A percentile compares a stretch with the other conserved stretches of the same genome.
These are phyloP conservation scores for Mallotus japonicus DNA, from an alignment of 441 rosid genomes.

Conservation along the genomic window DNA sequence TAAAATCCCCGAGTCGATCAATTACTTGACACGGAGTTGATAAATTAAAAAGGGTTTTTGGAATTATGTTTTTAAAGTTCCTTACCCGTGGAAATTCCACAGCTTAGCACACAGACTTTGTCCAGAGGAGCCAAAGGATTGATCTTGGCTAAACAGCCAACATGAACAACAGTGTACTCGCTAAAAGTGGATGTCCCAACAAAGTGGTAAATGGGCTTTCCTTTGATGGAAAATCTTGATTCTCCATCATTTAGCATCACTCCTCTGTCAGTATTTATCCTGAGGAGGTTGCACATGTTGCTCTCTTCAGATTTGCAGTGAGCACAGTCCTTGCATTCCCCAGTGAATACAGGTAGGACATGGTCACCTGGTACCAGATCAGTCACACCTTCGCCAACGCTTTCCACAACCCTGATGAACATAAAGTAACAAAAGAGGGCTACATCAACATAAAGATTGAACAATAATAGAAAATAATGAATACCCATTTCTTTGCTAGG, in stretches of 20 bases:
- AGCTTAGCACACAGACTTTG: conserved; percentile 54
- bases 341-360: conserved; percentile 62
- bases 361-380: conserved; percentile 56
- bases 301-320: conserved; percentile 59
- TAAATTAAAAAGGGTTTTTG: not conserved
- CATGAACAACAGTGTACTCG: conserved; percentile 54
- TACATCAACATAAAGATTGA: not conserved
- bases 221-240: conserved; percentile 48
- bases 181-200: conserved; percentile 58
- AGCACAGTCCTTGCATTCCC: conserved; percentile 48
- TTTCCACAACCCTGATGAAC: conserved; percentile 48
- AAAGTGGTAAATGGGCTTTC: conserved; percentile 52
- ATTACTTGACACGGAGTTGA: not conserved
- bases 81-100: conserved; percentile 60
- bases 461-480: not conserved
- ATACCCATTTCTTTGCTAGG: not conserved
- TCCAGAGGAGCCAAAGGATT: conserved; percentile 55
- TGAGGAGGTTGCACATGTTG: conserved; percentile 51
- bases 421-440: not conserved
- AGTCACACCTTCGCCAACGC: conserved; percentile 56
- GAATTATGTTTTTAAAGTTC: not conserved
- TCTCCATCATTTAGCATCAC: conserved; percentile 52
- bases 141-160: conserved; percentile 55
- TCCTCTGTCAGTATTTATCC: conserved; percentile 57
- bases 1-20: not conserved